Evolutionary conservation across 2,329 filamentous ascomycete genomes (phyloP).

Genomic region (Curvularia sp.): DNA sequence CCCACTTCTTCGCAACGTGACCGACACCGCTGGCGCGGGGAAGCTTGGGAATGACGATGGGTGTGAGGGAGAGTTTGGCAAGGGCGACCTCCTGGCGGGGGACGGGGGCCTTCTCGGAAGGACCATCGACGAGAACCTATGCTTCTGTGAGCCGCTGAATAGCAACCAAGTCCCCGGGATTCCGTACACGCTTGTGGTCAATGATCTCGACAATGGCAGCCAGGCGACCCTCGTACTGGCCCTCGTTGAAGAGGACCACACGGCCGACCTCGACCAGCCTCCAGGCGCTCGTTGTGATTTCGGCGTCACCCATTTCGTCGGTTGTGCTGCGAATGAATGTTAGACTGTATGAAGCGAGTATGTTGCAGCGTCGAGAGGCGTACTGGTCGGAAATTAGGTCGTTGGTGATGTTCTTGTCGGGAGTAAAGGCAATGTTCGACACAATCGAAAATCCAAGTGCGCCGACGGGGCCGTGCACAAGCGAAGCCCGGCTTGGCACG

Average conservation of each 20-base stretch:
- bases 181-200: constrained; percentile 99
- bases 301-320: constrained; percentile 58
- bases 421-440: constrained; percentile 31
- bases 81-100: constrained; percentile 87
- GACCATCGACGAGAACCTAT: constrained; percentile 95
- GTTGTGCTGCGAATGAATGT: constrained; percentile 42
- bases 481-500: constrained; percentile 20
- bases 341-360: constrained; percentile 35
- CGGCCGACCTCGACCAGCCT: constrained; percentile 98
- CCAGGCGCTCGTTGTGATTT: constrained; percentile 63
- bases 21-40: constrained; percentile 84
- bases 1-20: constrained; percentile 86
- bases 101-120: constrained; percentile 79
- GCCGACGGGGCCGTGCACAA: constrained; percentile 18
- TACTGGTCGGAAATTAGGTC: constrained; percentile 51
- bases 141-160: constrained; percentile 41
- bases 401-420: constrained; percentile 43
- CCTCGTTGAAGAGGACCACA: constrained; percentile 87
- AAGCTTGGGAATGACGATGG: constrained; percentile 84
- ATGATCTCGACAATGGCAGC: constrained; percentile 98
- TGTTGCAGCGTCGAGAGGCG: constrained; percentile 37
- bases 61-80: constrained; percentile 84
- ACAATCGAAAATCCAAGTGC: constrained; percentile 26
- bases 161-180: constrained; percentile 22
- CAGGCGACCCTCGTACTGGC: constrained; percentile 83